Base-by-base conservation (phyloP, 78 protist species). In the Dictyostelium intermedium region DNA sequence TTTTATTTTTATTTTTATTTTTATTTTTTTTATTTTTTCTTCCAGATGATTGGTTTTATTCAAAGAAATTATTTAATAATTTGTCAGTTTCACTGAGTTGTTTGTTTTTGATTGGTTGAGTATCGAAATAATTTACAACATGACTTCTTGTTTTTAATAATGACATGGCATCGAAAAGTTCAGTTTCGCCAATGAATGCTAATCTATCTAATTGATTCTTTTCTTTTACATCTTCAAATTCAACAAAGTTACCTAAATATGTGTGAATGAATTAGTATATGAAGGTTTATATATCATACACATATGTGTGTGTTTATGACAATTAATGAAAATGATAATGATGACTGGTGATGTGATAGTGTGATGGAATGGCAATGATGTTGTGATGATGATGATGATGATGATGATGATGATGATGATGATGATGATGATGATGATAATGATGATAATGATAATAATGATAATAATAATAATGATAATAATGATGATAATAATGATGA, bases 181-280 rank as follows among this genome's bases (percentile, higher is more conserved):
- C 93, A 10, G 93, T 89, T 34, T 89, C 93, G 69, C 93, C 93
- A 89, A 89, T 89, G 56, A 89, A 89, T 66, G 93, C 85, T 34
- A 89, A 35, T 61, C 93, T 56, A 89, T 89, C 93, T 10, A 89
- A 66, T 60, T 79, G 53, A 69, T 34, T 32, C 63, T 66, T 80
- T 45, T 89, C 87, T n/a, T 10, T 32, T 23, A 89, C 78, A 4
- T 60, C 66, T 61, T 20, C n/a, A 80, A 50, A 89, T 89, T 89
- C 82, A 50, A 25, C 35, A 34, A 89, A 89, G 25, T 89, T 76
- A 3, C 39, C 93, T 87, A 45, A 63, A 63, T 3, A 11, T n/a
- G 16, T 30, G 3, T 74, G 5, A 39, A 9, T n/a, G 7, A 74
- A 32, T 8, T 20, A 35, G 14, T 23, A 23, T 6, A 74, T 27